Evolutionary conservation across 306 rosid species (phyloP), one percentile per base, ranked within the genome.

Genomic region (Heteromeles arbutifolia): DNA sequence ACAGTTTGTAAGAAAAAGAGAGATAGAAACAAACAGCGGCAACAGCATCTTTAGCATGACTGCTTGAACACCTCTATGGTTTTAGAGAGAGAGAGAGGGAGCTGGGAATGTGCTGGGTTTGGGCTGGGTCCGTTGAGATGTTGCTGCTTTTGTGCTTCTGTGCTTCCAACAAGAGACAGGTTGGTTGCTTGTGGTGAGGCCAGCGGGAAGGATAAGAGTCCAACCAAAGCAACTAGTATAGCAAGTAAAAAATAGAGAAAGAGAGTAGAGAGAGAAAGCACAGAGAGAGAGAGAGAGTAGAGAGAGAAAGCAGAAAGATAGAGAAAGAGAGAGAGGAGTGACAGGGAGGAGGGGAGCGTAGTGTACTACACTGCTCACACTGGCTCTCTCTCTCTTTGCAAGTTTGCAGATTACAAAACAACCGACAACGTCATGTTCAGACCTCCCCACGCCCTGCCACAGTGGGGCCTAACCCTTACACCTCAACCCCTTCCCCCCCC

Each of bases 381-480:
- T 62, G 32, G 41, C 41, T 37, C 57, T 62, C 14, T 66, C 34
- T 21, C 29, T 14, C 26, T 50, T 32, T 48, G 34, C 56, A 54
- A 44, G 69, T 81, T 76, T 67, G 67, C 78, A 73, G 78, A 71
- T 56, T 74, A 81, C 84, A 79, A 82, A 87, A 84, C 86, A 79
- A 84, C 88, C 88, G 90, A 87, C 90, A 87, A 87, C 86, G 88
- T 87, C 88, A 87, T 84, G 90, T 87, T 87, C 90, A 77, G 80
- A 82, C 78, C 84, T 77, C 88, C 88, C 89, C 90, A 87, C 90
- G 88, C 88, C 86, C 90, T 87, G 90, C 86, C 88, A 87, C 14
- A 6, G 62, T 77, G 85, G 90, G 90, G 21, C 88, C 88, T 88
- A 76, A 24, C 3, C 69, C 81, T 43, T n/a, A n/a, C 26, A 25